Evolutionary conservation across 1,284 basidiomycete genomes (phyloP).

Genomic region (Melampsora americana): DNA sequence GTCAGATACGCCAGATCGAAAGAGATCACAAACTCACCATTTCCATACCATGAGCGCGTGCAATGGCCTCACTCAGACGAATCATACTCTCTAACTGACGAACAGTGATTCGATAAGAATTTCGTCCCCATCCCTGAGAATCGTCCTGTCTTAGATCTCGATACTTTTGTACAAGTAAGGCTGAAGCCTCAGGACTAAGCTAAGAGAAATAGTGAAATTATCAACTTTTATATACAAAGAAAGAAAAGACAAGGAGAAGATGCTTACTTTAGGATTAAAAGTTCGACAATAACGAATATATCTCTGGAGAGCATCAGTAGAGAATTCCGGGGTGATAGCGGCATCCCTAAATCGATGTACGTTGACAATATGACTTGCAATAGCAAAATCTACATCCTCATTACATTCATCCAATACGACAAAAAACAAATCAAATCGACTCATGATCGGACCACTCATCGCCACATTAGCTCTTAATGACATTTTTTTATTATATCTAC

Average conservation of each 20-base stretch:
- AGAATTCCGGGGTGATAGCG: slow-evolving; percentile 92
- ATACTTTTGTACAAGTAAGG: slow-evolving; percentile 67
- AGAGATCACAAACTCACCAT: slow-evolving; percentile 61
- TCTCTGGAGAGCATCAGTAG: slow-evolving; percentile 89
- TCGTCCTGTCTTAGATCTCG: slow-evolving; percentile 76
- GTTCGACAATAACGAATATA: slow-evolving; percentile 96
- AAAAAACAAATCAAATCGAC: slow-evolving; percentile 97
- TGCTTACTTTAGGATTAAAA: slow-evolving; percentile 83
- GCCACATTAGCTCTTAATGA: slow-evolving; percentile 89
- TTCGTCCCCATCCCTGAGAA: slow-evolving; percentile 76
- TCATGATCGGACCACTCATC: slow-evolving; percentile 99
- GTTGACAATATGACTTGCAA: slow-evolving; percentile 95
- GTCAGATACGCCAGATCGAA: not conserved
- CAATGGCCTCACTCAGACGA: slow-evolving; percentile 90
- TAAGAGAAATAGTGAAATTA: slow-evolving; percentile 53
- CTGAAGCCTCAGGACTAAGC: slow-evolving; percentile 87
- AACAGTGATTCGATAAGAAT: slow-evolving; percentile 93
- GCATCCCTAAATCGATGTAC: slow-evolving; percentile 93
- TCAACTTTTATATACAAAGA: too few species aligned
- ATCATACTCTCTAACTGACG: slow-evolving; percentile 97
- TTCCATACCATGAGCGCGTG: slow-evolving; percentile 85
- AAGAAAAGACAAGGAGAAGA: slow-evolving; percentile 2
- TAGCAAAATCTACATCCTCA: slow-evolving; percentile 83
- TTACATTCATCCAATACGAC: slow-evolving; percentile 98
- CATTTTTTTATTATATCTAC: slow-evolving; percentile 93